phyloP scores from a whole-genome alignment of 768 basidiomycete genomes.

The Trametopsis cervina region DNA sequence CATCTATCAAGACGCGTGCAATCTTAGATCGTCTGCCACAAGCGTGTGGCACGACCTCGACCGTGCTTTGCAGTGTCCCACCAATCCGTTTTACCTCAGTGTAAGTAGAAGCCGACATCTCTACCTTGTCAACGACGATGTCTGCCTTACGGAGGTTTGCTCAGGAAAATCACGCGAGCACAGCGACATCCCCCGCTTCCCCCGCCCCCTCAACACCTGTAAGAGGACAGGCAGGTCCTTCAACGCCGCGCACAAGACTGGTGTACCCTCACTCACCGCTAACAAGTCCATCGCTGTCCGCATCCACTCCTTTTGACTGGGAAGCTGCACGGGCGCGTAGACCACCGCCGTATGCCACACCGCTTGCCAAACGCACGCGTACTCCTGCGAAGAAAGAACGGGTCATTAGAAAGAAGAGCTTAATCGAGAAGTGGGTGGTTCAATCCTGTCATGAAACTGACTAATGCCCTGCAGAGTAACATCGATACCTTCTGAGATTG shows the following conservation, averaged over 20 bases:
- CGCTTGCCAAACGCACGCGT: conserved; percentile 37
- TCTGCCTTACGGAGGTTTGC: conserved; percentile 20
- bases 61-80: too few species aligned
- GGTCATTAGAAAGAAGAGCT: conserved; percentile 55
- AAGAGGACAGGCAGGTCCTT: conserved; percentile 19
- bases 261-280: conserved; percentile 47
- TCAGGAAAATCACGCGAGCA: conserved; percentile 20
- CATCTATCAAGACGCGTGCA: too few species aligned
- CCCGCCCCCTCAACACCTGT: conserved; percentile 20
- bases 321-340: conserved; percentile 66
- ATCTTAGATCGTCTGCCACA: too few species aligned
- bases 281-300: conserved; percentile 67
- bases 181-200: conserved; percentile 1
- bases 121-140: conserved; percentile 5
- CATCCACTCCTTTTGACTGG: conserved; percentile 81
- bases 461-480: conserved; percentile 36
- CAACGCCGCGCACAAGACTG: conserved; percentile 38
- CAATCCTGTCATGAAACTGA: background rate
- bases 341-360: conserved; percentile 69
- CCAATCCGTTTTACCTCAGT: too few species aligned
- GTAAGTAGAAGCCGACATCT: background rate
- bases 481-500: conserved; percentile 63
- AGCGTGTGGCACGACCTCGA: too few species aligned
- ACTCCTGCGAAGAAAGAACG: conserved; percentile 41
- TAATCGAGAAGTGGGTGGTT: conserved; percentile 49